These are phyloP conservation scores for Saccharomyces paradoxus DNA, from an alignment of 805 yeast genomes.

Conservation along the genomic window DNA sequence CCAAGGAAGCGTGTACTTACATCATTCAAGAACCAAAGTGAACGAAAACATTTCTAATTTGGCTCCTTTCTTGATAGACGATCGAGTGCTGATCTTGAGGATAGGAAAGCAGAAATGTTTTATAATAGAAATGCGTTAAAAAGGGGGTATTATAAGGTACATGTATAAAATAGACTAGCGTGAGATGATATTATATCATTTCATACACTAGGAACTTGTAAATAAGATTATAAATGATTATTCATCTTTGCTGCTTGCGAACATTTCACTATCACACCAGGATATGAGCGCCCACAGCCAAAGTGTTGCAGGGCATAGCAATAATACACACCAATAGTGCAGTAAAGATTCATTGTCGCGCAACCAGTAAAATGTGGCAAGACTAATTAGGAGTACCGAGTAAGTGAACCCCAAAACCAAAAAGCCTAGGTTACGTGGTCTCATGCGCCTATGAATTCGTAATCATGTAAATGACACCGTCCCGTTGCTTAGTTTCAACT, in stretches of 20 bases:
- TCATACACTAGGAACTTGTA: not conserved
- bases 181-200: not conserved
- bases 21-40: slow-evolving; percentile 47
- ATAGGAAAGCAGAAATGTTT: slow-evolving; percentile 66
- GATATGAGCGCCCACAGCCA: slow-evolving; percentile 31
- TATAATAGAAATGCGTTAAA: slow-evolving; percentile 37
- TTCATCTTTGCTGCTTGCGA: slow-evolving; percentile 3
- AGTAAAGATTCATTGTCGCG: not conserved
- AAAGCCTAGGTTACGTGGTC: not conserved
- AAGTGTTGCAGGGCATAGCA: slow-evolving; percentile 22
- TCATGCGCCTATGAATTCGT: not conserved
- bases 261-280: slow-evolving; percentile 30
- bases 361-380: not conserved
- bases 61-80: slow-evolving; percentile 48
- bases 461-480: not conserved
- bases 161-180: slow-evolving; percentile 2
- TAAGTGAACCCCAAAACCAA: not conserved
- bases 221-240: not conserved
- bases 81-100: slow-evolving; percentile 53
- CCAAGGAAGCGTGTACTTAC: slow-evolving; percentile 68
- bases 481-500: not conserved
- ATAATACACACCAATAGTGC: slow-evolving; percentile 26
- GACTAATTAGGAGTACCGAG: not conserved
- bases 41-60: slow-evolving; percentile 44
- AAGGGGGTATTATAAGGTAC: not conserved